These are phyloP conservation scores for Xenosphaeropsis pyriputrescens DNA, from an alignment of 2,329 filamentous ascomycete species.

Conservation along the genomic window DNA sequence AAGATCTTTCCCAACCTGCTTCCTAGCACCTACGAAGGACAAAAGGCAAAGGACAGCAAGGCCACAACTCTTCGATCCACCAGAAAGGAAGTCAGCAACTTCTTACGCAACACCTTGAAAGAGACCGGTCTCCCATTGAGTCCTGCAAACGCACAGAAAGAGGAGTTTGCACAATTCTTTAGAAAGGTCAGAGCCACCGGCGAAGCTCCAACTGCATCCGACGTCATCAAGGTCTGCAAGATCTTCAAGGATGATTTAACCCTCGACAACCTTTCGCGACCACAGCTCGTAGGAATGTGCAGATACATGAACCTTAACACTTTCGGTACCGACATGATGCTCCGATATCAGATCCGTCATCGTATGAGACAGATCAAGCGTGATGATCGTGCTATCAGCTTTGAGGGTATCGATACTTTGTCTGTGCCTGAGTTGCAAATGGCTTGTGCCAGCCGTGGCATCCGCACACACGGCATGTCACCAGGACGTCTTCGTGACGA, in stretches of 20 bases:
- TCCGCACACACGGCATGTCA: constrained; percentile 84
- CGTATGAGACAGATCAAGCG: constrained; percentile 99
- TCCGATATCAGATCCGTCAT: constrained; percentile 91
- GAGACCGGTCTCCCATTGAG: constrained; percentile 90
- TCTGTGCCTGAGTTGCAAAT: constrained; percentile 89
- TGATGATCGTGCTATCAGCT: constrained; percentile 87
- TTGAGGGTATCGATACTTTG: constrained; percentile 82
- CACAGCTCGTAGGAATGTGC: constrained; percentile 94
- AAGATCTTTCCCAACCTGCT: constrained; percentile 95
- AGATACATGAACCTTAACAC: constrained; percentile 96
- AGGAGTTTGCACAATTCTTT: constrained; percentile 96
- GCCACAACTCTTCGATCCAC: constrained; percentile 68
- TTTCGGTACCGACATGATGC: constrained; percentile 94
- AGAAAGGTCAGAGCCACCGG: constrained; percentile 86
- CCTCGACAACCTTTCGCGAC: constrained; percentile 88
- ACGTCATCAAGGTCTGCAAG: constrained; percentile 98
- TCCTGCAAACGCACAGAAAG: constrained; percentile 68
- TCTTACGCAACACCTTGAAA: constrained; percentile 74
- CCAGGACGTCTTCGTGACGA: constrained; percentile 80
- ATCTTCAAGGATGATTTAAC: constrained; percentile 97
- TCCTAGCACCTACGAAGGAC: constrained; percentile 90
- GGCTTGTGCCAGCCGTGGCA: constrained; percentile 80
- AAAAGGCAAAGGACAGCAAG: constrained; percentile 83
- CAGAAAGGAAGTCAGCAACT: constrained; percentile 83
- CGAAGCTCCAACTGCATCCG: constrained; percentile 72